These are phyloP conservation scores for Emmonsiellopsis sp. DNA, from an alignment of 2,329 filamentous ascomycete species.

Conservation along the genomic window DNA sequence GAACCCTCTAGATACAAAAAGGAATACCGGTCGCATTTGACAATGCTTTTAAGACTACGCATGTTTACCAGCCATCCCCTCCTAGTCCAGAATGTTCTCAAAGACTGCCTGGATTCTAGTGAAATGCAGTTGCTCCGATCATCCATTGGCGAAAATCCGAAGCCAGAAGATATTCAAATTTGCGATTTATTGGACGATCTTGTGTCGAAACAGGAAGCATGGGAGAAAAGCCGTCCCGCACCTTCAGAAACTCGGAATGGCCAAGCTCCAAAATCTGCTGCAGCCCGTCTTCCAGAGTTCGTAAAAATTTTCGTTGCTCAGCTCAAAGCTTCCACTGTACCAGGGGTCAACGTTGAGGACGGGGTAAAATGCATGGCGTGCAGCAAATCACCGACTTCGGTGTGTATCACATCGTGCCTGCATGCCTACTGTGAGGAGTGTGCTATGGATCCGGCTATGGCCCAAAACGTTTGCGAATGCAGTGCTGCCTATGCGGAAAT, in stretches of 20 bases:
- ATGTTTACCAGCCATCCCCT: conserved; percentile 45
- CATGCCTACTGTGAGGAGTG: conserved; percentile 50
- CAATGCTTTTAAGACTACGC: conserved; percentile 42
- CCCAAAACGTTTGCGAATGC: conserved; percentile 7
- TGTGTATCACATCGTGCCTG: conserved; percentile 42
- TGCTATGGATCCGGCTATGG: conserved; percentile 17
- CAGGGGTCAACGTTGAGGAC: conserved; percentile 13
- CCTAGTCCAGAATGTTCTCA: conserved; percentile 38
- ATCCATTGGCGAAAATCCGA: conserved; percentile 19
- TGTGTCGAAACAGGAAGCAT: background rate
- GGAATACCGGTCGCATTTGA: conserved; percentile 19
- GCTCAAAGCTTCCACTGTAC: background rate
- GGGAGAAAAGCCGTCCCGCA: background rate
- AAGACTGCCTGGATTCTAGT: conserved; percentile 35
- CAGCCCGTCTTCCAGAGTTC: background rate
- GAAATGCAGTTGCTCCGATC: conserved; percentile 38
- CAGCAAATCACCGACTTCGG: conserved; percentile 26
- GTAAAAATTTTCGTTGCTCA: background rate
- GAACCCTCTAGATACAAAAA: background rate
- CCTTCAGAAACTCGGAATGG: background rate
- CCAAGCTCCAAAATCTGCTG: background rate
- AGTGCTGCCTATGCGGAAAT: conserved; percentile 10
- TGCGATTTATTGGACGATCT: background rate
- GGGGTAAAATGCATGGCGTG: conserved; percentile 38
- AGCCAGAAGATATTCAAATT: conserved; percentile 18